Evolutionary conservation across 2,329 filamentous ascomycete species (phyloP).

Genomic region (Colletotrichum sp.): DNA sequence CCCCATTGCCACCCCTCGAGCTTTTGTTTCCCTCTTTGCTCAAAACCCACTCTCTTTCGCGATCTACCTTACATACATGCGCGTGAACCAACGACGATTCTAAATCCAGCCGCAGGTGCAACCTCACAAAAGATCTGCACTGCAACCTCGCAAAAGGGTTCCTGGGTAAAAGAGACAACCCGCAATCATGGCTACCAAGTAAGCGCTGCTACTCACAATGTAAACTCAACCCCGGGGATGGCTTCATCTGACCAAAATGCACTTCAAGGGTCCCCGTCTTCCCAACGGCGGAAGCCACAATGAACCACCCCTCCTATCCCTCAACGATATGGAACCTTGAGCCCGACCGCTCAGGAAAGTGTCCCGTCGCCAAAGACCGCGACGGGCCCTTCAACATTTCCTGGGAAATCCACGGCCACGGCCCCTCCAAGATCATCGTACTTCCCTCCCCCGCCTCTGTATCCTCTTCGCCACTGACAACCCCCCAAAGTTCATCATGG

Average conservation of each 20-base stretch:
- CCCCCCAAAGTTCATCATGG: constrained; percentile 70
- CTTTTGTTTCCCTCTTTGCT: neutral
- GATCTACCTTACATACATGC: neutral
- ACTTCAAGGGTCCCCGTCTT: constrained; percentile 22
- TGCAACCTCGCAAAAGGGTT: neutral
- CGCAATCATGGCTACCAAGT: constrained; percentile 9
- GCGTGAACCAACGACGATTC: neutral
- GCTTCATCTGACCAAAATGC: neutral
- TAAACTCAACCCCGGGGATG: neutral
- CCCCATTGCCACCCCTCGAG: neutral
- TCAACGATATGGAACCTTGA: constrained; percentile 73
- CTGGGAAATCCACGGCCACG: constrained; percentile 82
- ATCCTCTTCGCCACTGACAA: neutral
- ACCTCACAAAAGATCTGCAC: neutral
- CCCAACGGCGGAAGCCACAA: constrained; percentile 61
- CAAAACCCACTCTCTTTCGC: neutral
- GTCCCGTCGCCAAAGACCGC: constrained; percentile 70
- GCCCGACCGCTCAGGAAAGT: constrained; percentile 65
- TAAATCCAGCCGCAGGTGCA: neutral
- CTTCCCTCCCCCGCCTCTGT: no score
- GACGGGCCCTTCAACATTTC: constrained; percentile 78
- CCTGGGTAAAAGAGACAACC: neutral
- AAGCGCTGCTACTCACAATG: neutral
- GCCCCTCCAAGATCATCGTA: constrained; percentile 76
- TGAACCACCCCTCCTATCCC: constrained; percentile 69